Percentiles rank a stretch among this genome's conserved stretches.
Evolutionary conservation across 1,284 basidiomycete species (phyloP).

Genomic region (Filobasidium uniguttulatum): DNA sequence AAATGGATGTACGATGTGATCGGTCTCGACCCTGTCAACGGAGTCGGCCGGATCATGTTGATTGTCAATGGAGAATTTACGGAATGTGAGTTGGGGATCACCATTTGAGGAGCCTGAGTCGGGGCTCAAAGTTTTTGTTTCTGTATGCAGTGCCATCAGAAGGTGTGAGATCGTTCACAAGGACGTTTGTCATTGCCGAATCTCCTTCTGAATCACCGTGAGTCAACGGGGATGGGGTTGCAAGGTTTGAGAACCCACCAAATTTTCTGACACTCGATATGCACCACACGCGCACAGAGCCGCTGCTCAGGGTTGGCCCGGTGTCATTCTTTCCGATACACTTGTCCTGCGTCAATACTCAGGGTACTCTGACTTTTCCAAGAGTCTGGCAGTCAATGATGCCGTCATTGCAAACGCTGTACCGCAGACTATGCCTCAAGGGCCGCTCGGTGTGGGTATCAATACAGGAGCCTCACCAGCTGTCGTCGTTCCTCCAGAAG

Average conservation of each 20-base stretch:
- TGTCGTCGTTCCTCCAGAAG: slow-evolving; percentile 11
- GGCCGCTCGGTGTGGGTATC: neutral
- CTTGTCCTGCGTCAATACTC: slow-evolving; percentile 72
- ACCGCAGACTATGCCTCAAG: slow-evolving; percentile 8
- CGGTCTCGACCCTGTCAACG: slow-evolving; percentile 50
- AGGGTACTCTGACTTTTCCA: slow-evolving; percentile 52
- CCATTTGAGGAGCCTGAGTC: neutral
- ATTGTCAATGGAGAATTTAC: slow-evolving; percentile 81
- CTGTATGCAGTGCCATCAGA: neutral
- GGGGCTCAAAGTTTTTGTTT: neutral
- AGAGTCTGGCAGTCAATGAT: slow-evolving; percentile 25
- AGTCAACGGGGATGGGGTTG: slow-evolving; percentile 30
- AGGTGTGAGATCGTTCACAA: slow-evolving; percentile 71
- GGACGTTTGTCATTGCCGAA: slow-evolving; percentile 75
- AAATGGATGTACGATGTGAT: slow-evolving; percentile 86
- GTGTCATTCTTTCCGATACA: slow-evolving; percentile 77
- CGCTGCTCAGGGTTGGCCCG: slow-evolving; percentile 68
- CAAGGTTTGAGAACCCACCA: neutral
- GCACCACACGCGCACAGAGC: slow-evolving; percentile 43
- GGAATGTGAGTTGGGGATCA: slow-evolving; percentile 50
- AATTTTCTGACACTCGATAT: neutral
- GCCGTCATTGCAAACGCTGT: slow-evolving; percentile 24
- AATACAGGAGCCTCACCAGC: slow-evolving; percentile 8
- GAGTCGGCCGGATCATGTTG: slow-evolving; percentile 51
- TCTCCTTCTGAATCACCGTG: slow-evolving; percentile 65